phyloP scores from a whole-genome alignment of 331 rosid species.

The Quercus lobata region DNA sequence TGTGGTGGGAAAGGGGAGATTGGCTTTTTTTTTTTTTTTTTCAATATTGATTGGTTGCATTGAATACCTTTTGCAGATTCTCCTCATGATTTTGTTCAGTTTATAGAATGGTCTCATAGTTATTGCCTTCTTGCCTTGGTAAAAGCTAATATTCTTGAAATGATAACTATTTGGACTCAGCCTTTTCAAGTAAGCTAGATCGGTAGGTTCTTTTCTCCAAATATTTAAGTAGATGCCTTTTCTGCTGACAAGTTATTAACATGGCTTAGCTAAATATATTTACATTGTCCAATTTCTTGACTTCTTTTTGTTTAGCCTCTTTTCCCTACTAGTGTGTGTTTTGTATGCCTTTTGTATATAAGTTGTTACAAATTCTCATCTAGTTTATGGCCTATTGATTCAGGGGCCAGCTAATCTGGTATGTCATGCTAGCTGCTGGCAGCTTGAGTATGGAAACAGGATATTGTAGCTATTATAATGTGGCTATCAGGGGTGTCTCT shows the following conservation, averaged over 20 bases:
- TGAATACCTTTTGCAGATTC: constrained; percentile 49
- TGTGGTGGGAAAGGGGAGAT: not conserved
- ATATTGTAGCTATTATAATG: constrained; percentile 81
- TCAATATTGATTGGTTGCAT: constrained; percentile 10
- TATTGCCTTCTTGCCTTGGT: constrained; percentile 70
- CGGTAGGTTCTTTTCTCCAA: not conserved
- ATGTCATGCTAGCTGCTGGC: constrained; percentile 70
- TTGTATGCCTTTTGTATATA: not conserved
- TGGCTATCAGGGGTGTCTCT: constrained; percentile 84
- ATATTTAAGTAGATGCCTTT: not conserved
- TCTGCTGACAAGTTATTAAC: not conserved
- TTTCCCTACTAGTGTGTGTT: not conserved
- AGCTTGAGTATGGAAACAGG: constrained; percentile 80
- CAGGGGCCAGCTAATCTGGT: constrained; percentile 77
- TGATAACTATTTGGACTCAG: constrained; percentile 94
- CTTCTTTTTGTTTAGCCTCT: not conserved
- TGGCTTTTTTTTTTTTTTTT: not conserved
- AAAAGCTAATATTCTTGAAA: constrained; percentile 86
- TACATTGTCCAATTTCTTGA: not conserved
- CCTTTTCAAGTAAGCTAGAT: constrained; percentile 72
- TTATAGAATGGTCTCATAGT: constrained; percentile 88
- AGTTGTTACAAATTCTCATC: constrained; percentile 1
- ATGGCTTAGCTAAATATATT: not conserved
- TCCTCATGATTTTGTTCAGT: constrained; percentile 83
- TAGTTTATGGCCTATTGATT: constrained; percentile 16